These are phyloP conservation scores for Termitomyces sp. DNA, from an alignment of 768 basidiomycete genomes.

Conservation along the genomic window DNA sequence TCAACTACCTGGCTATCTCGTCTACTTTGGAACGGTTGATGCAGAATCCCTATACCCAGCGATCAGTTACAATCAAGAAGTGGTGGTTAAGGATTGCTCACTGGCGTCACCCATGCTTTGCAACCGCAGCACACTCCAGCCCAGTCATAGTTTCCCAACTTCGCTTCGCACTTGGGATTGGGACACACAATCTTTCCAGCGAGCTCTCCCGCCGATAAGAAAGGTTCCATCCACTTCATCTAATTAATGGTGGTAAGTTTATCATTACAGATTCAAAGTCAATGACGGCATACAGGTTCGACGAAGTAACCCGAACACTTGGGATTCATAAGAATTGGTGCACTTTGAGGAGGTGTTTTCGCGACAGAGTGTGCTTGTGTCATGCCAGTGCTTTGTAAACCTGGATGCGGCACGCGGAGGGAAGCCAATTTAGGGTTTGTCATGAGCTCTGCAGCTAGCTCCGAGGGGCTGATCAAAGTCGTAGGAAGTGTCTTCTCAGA, in stretches of 20 bases:
- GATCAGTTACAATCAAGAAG: neutral
- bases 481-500: conserved; percentile 19
- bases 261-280: neutral
- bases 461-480: conserved; percentile 32
- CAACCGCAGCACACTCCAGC: conserved; percentile 91
- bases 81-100: conserved; percentile 32
- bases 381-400: conserved; percentile 3
- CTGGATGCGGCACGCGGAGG: conserved; percentile 22
- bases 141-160: conserved; percentile 97
- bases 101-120: conserved; percentile 89
- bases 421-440: conserved; percentile 42
- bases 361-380: conserved; percentile 16
- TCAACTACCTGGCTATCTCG: conserved; percentile 38
- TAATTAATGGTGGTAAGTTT: conserved; percentile 20
- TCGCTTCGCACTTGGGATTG: conserved; percentile 84
- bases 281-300: conserved; percentile 63
- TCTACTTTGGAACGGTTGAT: conserved; percentile 69
- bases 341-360: conserved; percentile 38
- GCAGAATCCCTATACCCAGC: conserved; percentile 49
- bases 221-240: conserved; percentile 97
- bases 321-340: conserved; percentile 70
- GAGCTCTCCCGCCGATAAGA: conserved; percentile 69
- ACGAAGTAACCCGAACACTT: conserved; percentile 97
- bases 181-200: conserved; percentile 92
- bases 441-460: conserved; percentile 39